Base-by-base conservation (phyloP, 2,329 filamentous ascomycete genomes). In the Decorospora gaudefroyi region DNA sequence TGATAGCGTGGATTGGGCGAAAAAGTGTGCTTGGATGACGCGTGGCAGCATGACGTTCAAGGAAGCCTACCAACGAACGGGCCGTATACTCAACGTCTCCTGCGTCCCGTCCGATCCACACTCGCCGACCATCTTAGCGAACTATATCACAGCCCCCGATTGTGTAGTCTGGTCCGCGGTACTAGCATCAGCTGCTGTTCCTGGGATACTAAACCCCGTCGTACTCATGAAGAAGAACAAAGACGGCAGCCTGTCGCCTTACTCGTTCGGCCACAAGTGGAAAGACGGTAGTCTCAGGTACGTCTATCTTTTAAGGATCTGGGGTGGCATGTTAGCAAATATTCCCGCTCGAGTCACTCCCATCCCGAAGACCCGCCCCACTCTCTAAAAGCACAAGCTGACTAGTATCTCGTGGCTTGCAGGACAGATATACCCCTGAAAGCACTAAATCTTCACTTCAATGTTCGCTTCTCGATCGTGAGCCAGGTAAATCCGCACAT, bases 161-260 rank as follows among this genome's bases (percentile, higher is more conserved):
- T 99, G 93, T 65, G 93, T 99, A 27, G 95, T 99, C 51, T 99
- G 95, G 93, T 96, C 90, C 8, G 92, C 93, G 2, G 90, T 97
- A 3, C 75, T 99, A 30, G 93, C 93, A 1, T 96, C 91, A 4
- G 93, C 93, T 3, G 93, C 93, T 4, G 93, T 99, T 0, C 93
- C 93, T 0, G 93, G 93, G 1, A 97, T 99, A 44, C 76, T 97
- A 23, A 97, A 97, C 64, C 93, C 93, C 0, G 88, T 95, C 2
- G 92, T 99, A 1, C 82, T 99, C 6, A 88, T 96, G 85, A 84
- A 84, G 77, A 96, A 95, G 74, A 87, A 81, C 39, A 77, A 79
- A 12, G 82, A 90, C 47, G 91, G 90, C 1, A 84, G 78, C 2
- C 77, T 99, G 3, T 83, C 84, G 0, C 93, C 93, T 0, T 99